Evolutionary conservation across 208 protist species (phyloP).

Genomic region (Leishmania guyanensis): DNA sequence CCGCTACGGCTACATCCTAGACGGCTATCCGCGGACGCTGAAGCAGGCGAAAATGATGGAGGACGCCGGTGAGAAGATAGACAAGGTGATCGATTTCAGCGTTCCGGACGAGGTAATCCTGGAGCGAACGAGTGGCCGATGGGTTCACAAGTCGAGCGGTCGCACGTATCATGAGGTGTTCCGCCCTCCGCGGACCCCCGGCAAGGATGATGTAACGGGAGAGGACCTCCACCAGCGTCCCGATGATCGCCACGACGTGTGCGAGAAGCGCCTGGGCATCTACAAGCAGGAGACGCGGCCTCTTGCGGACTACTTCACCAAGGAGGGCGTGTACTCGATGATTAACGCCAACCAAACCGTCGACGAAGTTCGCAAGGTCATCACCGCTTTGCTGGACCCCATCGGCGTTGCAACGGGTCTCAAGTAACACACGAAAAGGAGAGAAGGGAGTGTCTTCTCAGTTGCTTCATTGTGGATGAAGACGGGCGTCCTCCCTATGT

Average conservation of each 20-base stretch:
- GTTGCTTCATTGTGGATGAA: neutral
- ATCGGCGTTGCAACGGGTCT: slow-evolving; percentile 62
- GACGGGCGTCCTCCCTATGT: neutral
- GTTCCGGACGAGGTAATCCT: slow-evolving; percentile 93
- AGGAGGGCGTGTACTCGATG: slow-evolving; percentile 54
- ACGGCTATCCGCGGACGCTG: slow-evolving; percentile 95
- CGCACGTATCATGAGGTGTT: slow-evolving; percentile 94
- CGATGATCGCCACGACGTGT: slow-evolving; percentile 93
- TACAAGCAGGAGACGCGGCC: slow-evolving; percentile 88
- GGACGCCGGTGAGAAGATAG: slow-evolving; percentile 69
- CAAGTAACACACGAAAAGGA: slow-evolving; percentile 31
- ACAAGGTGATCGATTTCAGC: slow-evolving; percentile 91
- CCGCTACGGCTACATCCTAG: slow-evolving; percentile 93
- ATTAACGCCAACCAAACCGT: slow-evolving; percentile 83
- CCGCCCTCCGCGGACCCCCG: slow-evolving; percentile 84
- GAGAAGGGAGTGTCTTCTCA: neutral
- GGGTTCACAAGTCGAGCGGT: slow-evolving; percentile 92
- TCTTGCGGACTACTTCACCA: slow-evolving; percentile 87
- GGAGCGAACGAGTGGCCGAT: slow-evolving; percentile 87
- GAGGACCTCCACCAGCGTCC: slow-evolving; percentile 92
- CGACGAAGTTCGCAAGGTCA: slow-evolving; percentile 61
- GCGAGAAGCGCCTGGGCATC: slow-evolving; percentile 84
- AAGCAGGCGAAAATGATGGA: slow-evolving; percentile 94
- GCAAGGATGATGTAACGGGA: slow-evolving; percentile 94
- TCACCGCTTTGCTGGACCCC: slow-evolving; percentile 71